These are phyloP conservation scores for Cutaneotrichosporon arboriforme DNA, from an alignment of 1,284 basidiomycete genomes.

Conservation along the genomic window DNA sequence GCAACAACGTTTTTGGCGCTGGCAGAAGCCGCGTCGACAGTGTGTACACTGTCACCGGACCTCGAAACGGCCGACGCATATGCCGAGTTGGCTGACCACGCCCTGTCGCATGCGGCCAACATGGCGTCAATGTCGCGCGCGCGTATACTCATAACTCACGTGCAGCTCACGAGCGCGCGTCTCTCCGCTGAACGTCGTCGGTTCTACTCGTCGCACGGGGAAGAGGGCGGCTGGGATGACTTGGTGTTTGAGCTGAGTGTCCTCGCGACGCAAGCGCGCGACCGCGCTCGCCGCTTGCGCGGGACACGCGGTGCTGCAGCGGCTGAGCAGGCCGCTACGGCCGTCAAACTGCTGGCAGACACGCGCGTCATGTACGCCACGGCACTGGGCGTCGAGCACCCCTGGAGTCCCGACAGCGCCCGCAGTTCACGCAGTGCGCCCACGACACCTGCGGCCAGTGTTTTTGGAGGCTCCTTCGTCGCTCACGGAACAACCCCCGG, in stretches of 20 bases:
- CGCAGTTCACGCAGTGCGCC: background rate
- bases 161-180: conserved; percentile 39
- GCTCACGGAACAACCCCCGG: background rate
- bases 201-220: conserved; percentile 35
- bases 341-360: conserved; percentile 38
- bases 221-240: conserved; percentile 41
- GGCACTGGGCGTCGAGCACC: conserved; percentile 15
- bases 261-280: conserved; percentile 36
- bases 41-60: conserved; percentile 30
- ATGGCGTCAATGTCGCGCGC: conserved; percentile 39
- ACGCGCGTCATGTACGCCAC: conserved; percentile 39
- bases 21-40: conserved; percentile 30
- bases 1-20: conserved; percentile 41
- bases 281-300: conserved; percentile 36
- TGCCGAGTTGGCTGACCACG: conserved; percentile 42
- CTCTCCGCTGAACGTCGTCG: conserved; percentile 35
- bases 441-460: background rate
- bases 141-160: conserved; percentile 39
- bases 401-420: conserved; percentile 5
- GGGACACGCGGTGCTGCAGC: conserved; percentile 34
- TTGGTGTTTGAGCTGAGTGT: conserved; percentile 38
- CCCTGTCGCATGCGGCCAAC: conserved; percentile 43
- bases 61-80: conserved; percentile 33
- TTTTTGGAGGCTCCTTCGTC: too few species aligned
- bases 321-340: conserved; percentile 35